Base-by-base conservation (phyloP, 306 rosid genomes). In the Acacia melanoxylon region DNA sequence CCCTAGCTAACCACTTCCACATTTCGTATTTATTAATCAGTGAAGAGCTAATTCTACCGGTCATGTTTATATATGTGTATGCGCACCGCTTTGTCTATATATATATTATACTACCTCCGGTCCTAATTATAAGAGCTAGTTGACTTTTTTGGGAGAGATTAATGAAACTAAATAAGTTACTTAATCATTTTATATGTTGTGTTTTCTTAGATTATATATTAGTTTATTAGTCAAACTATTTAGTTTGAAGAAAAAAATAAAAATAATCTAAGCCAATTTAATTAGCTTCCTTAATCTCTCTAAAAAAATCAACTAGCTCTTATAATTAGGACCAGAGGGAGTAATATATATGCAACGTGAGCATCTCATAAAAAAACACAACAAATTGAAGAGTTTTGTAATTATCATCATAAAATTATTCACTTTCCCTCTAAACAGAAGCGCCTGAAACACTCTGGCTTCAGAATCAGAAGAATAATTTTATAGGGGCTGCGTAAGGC, bases 1-100 rank as follows among this genome's bases (percentile, higher is more conserved):
- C 81, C 20, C 74, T 79, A 81, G 78, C 79, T 73, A 70, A 77
- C 61, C 33, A 63, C 75, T 78, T 81, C 85, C 76, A 42, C 62
- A 78, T 80, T 72, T 48, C 63, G 62, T 65, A 74, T 59, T 78
- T 69, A 76, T 51, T 51, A 3, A 58, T 58, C 37, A 40, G 24
- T 31, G 24, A 37, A 35, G 41, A 22, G 52, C 20, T 54, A 41
- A 62, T 52, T 14, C 66, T 44, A 35, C 54, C 17, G 84, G 3
- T 78, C 52, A 83, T 74, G 78, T 78, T 58, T 58, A 58, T 8
- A n/a, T 22, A n/a, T 7, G 10, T 2, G 3, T 0, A 1, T 8
- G 27, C 62, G 79, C 82, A 61, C 77, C 69, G 24, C 20, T 74
- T 74, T 84, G 83, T 81, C 74, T 74, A 61, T 54, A 6, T 52